Base-by-base conservation (phyloP, 257 asterid genomes). In the Knoxia roxburghii region DNA sequence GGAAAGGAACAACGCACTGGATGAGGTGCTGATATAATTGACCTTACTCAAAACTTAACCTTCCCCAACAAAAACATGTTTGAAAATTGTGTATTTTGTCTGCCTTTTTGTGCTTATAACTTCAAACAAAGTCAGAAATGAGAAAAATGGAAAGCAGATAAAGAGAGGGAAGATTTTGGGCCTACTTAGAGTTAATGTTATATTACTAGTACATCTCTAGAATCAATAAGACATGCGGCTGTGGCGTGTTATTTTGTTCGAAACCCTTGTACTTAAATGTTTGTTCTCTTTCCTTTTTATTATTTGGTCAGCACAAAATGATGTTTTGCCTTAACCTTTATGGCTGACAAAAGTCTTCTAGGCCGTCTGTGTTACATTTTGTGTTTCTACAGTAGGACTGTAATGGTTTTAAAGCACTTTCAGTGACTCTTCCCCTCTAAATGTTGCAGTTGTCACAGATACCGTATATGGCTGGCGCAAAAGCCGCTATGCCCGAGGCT, bases 371-470 rank as follows among this genome's bases (percentile, higher is more conserved):
- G 5, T 49, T 10, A 24, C 26, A 39, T 10, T 32, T 59, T 20
- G 17, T 35, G 11, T 41, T 20, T 13, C 20, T n/a, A n/a, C 27
- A 0, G 9, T 5, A 41, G 30, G 15, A 4, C n/a, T 58, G 7
- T 32, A 12, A 7, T 37, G n/a, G 41, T 37, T 35, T 23, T 37
- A 2, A 17, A 21, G 32, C 50, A 7, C 7, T 7, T 21, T 33
- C 5, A 5, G 45, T 39, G 27, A 27, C 23, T 24, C 30, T 50
- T 26, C 51, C 43, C 37, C 24, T 29, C 2, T 12, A 55, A 57
- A 35, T 67, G 72, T 5, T 77, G 84, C 96, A 88, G 95, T 66
- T 88, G 65, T 88, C 97, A 64, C 97, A 90, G 77, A 69, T 88
- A 63, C 95, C 97, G 29, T 83, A 76, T 62, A 71, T 75, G 86